Base-by-base conservation (phyloP, 345 rosid species). In the Linum trigynum region DNA sequence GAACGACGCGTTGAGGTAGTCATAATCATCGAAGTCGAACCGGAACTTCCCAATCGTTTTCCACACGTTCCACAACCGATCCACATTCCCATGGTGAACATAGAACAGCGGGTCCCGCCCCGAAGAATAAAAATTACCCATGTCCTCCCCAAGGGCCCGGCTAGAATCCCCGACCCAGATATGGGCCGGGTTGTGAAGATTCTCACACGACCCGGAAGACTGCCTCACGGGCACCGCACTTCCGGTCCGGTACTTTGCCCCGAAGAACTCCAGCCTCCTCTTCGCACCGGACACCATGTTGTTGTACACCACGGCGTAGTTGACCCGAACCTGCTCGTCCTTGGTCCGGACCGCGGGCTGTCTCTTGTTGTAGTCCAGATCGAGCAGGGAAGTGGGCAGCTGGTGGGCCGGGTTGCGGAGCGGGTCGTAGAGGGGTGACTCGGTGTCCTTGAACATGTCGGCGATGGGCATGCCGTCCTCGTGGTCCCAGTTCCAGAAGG, bases 11-110 rank as follows among this genome's bases (percentile, higher is more conserved):
- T 73, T 14, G 2, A 57, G 60, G 43, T 64, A 73, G 39, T 67
- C 69, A 2, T 67, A 23, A 36, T 68, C 76, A 1, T 14, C 5
- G 48, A 63, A 53, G 16, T 73, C 76, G 51, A 37, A 4, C 35
- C 32, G 35, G 3, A 4, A 53, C 6, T 58, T n/a, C 7, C 43
- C 45, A 6, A 67, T 8, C 0, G 53, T 39, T 11, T 65, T 69
- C 77, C 74, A 69, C 14, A 66, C 59, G n/a, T 55, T 48, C 77
- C 77, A 74, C 45, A 74, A 38, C 1, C 74, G 74, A 35, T 74
- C 74, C 0, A 74, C 67, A n/a, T 74, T 74, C 7, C 60, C 10
- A 43, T 74, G 77, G 37, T 74, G 77, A 2, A 70, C 41, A 37
- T 41, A 74, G 39, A 74, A 74, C 32, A 74, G 23, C 0, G 77